These are phyloP conservation scores for Talaromyces marneffei DNA, from an alignment of 2,329 filamentous ascomycete genomes.

Conservation along the genomic window DNA sequence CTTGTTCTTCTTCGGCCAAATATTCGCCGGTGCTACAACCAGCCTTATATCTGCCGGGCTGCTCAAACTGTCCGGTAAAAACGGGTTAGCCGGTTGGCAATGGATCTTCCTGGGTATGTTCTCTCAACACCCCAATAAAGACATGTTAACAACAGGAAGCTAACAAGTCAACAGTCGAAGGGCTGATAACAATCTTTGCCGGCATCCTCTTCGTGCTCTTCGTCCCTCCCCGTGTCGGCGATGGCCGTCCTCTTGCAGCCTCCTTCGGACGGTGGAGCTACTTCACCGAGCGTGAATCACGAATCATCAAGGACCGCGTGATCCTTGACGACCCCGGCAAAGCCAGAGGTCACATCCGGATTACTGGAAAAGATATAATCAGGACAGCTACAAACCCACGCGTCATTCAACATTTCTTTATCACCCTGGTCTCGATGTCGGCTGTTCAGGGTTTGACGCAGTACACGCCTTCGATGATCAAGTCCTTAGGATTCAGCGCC, in stretches of 20 bases:
- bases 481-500: conserved; percentile 46
- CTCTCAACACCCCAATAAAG: no score
- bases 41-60: conserved; percentile 36
- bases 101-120: conserved; percentile 46
- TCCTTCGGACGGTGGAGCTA: conserved; percentile 36
- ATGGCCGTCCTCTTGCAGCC: conserved; percentile 31
- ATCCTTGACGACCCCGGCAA: conserved; percentile 42
- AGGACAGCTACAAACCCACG: conserved; percentile 43
- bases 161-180: conserved; percentile 38
- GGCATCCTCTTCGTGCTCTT: conserved; percentile 36
- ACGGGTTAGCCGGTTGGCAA: conserved; percentile 49
- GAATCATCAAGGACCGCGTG: conserved; percentile 39
- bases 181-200: conserved; percentile 45
- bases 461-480: conserved; percentile 51
- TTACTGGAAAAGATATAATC: conserved; percentile 33
- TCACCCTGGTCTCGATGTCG: conserved; percentile 45
- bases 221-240: conserved; percentile 34
- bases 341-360: conserved; percentile 30
- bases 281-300: conserved; percentile 39
- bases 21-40: conserved; percentile 44
- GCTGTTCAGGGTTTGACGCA: conserved; percentile 47
- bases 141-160: no score
- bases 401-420: conserved; percentile 48
- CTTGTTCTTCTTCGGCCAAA: conserved; percentile 53
- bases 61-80: conserved; percentile 47